phyloP scores from a whole-genome alignment of 1,284 basidiomycete species.

The Pholiota adiposa region DNA sequence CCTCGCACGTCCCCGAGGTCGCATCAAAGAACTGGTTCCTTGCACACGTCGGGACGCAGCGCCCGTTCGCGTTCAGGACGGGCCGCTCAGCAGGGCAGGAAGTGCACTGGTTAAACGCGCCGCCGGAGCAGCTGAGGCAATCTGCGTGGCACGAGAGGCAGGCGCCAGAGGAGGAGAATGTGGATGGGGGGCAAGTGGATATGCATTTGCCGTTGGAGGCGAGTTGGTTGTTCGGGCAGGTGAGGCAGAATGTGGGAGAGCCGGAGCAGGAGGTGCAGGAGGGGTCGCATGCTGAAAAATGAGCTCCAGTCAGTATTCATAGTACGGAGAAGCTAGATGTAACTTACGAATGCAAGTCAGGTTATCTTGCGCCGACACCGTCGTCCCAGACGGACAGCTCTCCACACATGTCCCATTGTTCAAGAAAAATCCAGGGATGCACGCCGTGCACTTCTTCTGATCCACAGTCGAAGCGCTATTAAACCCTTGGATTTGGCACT shows the following conservation, averaged over 20 bases:
- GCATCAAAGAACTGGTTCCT: conserved; percentile 72
- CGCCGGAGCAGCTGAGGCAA: conserved; percentile 75
- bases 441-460: conserved; percentile 74
- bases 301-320: conserved; percentile 12
- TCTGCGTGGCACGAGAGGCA: conserved; percentile 82
- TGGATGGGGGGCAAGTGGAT: conserved; percentile 68
- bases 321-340: neutral
- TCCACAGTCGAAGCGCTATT: conserved; percentile 64
- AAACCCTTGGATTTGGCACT: conserved; percentile 76
- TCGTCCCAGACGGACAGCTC: conserved; percentile 72
- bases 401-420: conserved; percentile 68
- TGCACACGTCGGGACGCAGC: conserved; percentile 76
- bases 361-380: conserved; percentile 70
- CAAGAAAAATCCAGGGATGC: conserved; percentile 76
- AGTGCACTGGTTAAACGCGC: conserved; percentile 74
- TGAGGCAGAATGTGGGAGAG: conserved; percentile 68
- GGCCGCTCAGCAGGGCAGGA: conserved; percentile 72
- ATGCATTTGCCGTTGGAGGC: conserved; percentile 75
- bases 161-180: conserved; percentile 66
- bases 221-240: conserved; percentile 67
- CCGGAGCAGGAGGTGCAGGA: conserved; percentile 75
- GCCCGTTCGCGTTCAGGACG: conserved; percentile 67
- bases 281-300: conserved; percentile 66
- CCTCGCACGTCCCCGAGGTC: conserved; percentile 61
- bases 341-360: conserved; percentile 66